Evolutionary conservation across 2,329 filamentous ascomycete genomes (phyloP).

Genomic region (Nectriaceae sp.): DNA sequence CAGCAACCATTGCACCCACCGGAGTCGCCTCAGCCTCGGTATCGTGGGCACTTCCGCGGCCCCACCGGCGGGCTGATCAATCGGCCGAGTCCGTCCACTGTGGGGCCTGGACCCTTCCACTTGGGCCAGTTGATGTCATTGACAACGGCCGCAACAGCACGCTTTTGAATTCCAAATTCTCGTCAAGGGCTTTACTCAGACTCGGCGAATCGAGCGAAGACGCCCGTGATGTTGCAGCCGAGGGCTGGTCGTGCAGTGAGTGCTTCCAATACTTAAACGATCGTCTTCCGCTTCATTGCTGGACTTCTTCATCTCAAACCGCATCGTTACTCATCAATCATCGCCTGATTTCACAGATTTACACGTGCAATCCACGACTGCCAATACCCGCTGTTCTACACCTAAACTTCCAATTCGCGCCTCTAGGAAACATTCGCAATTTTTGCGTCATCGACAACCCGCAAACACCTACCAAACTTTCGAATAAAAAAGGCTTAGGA

Average conservation of each 20-base stretch:
- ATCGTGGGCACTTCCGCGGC: background rate
- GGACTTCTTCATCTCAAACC: background rate
- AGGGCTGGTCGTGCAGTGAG: background rate
- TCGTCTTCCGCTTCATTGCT: background rate
- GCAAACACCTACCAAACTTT: background rate
- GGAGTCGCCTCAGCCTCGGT: too few relatives aligned
- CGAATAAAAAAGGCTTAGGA: background rate
- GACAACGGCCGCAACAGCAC: background rate
- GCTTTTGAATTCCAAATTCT: constrained; percentile 8
- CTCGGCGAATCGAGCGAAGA: background rate
- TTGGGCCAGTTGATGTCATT: constrained; percentile 22
- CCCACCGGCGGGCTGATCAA: background rate
- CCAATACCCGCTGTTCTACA: too few relatives aligned
- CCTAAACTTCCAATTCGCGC: background rate
- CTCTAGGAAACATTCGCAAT: background rate
- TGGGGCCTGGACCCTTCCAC: background rate
- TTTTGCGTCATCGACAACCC: constrained; percentile 1
- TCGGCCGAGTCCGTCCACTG: constrained; percentile 6
- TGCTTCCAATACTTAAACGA: background rate
- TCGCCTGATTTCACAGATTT: background rate
- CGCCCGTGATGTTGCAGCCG: background rate
- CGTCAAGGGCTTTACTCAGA: background rate
- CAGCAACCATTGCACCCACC: too few relatives aligned
- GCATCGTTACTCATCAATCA: background rate
- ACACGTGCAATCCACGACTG: background rate